Evolutionary conservation across 2,329 filamentous ascomycete species (phyloP).

Genomic region (Leptographium procerum): DNA sequence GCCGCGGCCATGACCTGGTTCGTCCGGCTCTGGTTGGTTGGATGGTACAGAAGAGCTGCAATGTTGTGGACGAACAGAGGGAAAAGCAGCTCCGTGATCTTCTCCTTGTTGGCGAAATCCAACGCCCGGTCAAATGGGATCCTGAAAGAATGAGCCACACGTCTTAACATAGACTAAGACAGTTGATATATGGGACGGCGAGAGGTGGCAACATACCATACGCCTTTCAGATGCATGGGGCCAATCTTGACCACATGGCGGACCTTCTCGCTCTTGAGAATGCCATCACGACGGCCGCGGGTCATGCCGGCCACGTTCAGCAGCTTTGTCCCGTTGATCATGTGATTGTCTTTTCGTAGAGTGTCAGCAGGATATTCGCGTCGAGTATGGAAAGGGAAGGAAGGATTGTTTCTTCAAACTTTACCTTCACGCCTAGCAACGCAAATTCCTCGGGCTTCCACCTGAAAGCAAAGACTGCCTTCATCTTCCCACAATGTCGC

Average conservation of each 20-base stretch:
- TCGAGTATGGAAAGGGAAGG: not conserved
- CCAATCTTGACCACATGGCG: constrained; percentile 98
- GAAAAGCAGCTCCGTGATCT: constrained; percentile 91
- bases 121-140: constrained; percentile 96
- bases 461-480: constrained; percentile 93
- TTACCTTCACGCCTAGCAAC: constrained; percentile 86
- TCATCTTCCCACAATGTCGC: constrained; percentile 98
- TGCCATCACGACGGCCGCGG: constrained; percentile 84
- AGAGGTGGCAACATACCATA: constrained; percentile 55
- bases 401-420: constrained; percentile 15
- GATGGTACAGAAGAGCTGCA: constrained; percentile 84
- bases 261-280: constrained; percentile 94
- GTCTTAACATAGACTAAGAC: constrained; percentile 1
- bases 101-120: constrained; percentile 98
- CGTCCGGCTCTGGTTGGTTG: constrained; percentile 71
- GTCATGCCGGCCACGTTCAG: constrained; percentile 98
- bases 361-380: not conserved
- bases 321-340: constrained; percentile 98
- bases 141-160: constrained; percentile 38
- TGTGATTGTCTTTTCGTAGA: constrained; percentile 67
- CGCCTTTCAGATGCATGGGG: constrained; percentile 96
- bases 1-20: constrained; percentile 81
- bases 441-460: constrained; percentile 91
- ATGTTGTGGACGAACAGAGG: constrained; percentile 98
- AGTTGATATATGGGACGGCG: not conserved